Evolutionary conservation across 345 rosid species (phyloP), one percentile per base, ranked within the genome.

Genomic region (Erysimum cheiranthoides): DNA sequence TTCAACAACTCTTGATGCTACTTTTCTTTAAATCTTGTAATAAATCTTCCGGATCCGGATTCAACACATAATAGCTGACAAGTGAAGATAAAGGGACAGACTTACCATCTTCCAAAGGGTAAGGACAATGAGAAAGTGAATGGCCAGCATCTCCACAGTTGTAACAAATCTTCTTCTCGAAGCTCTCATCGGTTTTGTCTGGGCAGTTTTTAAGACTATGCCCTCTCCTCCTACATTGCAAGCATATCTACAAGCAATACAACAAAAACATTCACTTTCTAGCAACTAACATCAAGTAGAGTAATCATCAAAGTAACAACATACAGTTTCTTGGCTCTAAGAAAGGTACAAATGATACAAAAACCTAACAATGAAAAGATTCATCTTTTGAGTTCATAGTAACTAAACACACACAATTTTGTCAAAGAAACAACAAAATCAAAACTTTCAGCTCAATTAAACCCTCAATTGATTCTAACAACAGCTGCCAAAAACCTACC

Each of bases 201-300:
- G 93, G 93, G 53, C 99, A 95, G 77, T 82, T 85, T 83, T 86
- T 90, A 18, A 95, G 87, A 82, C 92, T 92, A 73, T 95, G 99
- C 63, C 99, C 97, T 1, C 97, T 83, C 7, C 75, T 90, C 59
- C 97, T 73, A 63, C 97, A 90, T 16, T 83, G 86, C 87, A 95
- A 87, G 61, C 97, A 95, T 80, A 92, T 84, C 97, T 95, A 79
- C 84, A 73, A 61, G 10, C 53, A 82, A 68, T 40, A 71, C 1
- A 73, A 66, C 58, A 53, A 11, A 13, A 18, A 13, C 18, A 73
- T 38, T 42, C 21, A 2, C 51, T 18, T 71, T 58, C 8, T 14
- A 16, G 25, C 10, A 52, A 68, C 8, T 50, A 36, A 6, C 21
- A n/a, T n/a, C n/a, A 54, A 56, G 30, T 10, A 1, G 4, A 70